A percentile compares a stretch with the other conserved stretches of the same genome.
These are phyloP conservation scores for Tylopilus intermedius DNA, from an alignment of 768 basidiomycete species.

Conservation along the genomic window DNA sequence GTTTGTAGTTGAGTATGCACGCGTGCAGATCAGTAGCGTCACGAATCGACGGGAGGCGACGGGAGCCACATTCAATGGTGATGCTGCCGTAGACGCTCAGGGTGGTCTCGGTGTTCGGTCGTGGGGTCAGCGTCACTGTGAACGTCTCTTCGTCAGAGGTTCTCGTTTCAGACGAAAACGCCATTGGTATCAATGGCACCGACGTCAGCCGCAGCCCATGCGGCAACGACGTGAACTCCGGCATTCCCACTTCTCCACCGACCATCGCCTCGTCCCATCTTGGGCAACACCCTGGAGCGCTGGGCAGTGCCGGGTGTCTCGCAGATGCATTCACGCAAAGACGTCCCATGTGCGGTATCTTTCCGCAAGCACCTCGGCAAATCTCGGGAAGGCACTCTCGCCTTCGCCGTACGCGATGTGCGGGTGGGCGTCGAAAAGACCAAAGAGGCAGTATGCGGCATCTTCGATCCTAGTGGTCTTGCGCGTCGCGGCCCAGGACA, in stretches of 20 bases:
- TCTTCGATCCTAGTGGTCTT: constrained; percentile 29
- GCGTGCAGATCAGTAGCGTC: constrained; percentile 14
- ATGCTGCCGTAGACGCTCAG: constrained; percentile 12
- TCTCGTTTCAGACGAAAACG: background rate
- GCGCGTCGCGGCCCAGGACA: constrained; percentile 29
- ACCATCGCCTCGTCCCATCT: constrained; percentile 14
- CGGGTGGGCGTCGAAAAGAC: constrained; percentile 23
- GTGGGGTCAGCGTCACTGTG: constrained; percentile 12
- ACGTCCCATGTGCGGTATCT: constrained; percentile 18
- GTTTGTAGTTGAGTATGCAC: constrained; percentile 23
- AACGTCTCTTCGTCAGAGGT: background rate
- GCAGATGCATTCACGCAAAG: constrained; percentile 24
- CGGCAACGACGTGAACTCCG: constrained; percentile 10
- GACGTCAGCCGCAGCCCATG: constrained; percentile 17
- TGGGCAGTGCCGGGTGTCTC: constrained; percentile 16
- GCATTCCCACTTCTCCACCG: constrained; percentile 9
- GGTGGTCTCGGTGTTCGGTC: background rate
- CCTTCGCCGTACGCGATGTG: constrained; percentile 30
- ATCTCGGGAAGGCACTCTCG: constrained; percentile 24
- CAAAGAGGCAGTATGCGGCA: constrained; percentile 25
- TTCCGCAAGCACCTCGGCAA: constrained; percentile 18
- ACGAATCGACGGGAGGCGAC: constrained; percentile 12
- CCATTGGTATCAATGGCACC: constrained; percentile 21
- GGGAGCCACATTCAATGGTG: constrained; percentile 13
- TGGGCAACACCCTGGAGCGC: constrained; percentile 20